Percentiles rank a stretch among this genome's conserved stretches.
Conservation (phyloP, 305 asterid species). For the Fraxinus nigra region DNA sequence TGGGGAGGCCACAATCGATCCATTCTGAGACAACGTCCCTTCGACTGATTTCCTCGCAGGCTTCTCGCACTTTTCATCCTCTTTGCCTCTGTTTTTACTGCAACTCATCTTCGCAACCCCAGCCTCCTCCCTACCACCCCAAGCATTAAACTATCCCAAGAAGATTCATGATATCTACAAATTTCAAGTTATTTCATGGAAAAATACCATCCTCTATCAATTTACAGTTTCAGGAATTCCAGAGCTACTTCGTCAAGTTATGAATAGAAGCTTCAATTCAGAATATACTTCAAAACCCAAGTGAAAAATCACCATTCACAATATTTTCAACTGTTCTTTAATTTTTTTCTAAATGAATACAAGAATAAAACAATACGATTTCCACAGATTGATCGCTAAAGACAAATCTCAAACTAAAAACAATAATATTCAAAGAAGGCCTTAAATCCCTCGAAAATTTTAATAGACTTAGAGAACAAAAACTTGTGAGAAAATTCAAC, state of each 20-base stretch:
- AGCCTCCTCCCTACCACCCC: not conserved
- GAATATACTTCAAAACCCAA: not conserved
- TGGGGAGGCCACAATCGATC: conserved; percentile 40
- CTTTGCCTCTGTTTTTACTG: conserved; percentile 53
- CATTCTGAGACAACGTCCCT: conserved; percentile 48
- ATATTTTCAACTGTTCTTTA: not conserved
- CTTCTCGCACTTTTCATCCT: conserved; percentile 35
- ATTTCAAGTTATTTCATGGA: not conserved
- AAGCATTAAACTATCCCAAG: not conserved
- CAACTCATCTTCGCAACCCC: conserved; percentile 61
- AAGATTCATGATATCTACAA: not conserved
- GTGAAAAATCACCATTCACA: not conserved
- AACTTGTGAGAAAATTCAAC: not conserved
- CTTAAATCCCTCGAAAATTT: conserved; percentile 26
- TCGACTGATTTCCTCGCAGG: conserved; percentile 45
- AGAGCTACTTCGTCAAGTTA: not conserved
- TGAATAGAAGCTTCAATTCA: not conserved
- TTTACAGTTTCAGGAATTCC: not conserved
- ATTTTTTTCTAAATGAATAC: not conserved
- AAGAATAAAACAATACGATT: not conserved
- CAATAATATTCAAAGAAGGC: conserved; percentile 49
- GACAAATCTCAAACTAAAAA: conserved; percentile 4
- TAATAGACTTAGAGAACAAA: not conserved
- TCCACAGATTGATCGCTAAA: conserved; percentile 6
- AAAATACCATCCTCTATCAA: not conserved